Base-by-base conservation (phyloP, 768 basidiomycete species). In the Nidularia pulvinata region DNA sequence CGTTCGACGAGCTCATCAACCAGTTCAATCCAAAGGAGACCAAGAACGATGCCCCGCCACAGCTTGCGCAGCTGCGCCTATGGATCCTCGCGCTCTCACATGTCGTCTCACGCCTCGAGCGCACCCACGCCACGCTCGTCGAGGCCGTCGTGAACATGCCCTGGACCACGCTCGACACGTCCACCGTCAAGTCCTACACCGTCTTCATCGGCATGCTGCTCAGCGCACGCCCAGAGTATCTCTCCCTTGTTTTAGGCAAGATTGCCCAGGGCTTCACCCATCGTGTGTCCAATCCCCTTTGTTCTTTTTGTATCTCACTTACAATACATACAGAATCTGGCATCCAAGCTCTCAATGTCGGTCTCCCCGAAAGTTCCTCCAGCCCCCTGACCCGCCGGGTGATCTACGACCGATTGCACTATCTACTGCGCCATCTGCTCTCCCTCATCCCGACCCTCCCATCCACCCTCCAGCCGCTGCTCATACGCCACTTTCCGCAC, bases 371-470 rank as follows among this genome's bases (percentile, higher is more conserved):
- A 66, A 73, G 81, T 14, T 90, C 91, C 0, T 75, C 80, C 2
- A 74, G 68, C 14, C 89, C 93, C 0, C 70, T 98, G 51, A 94
- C 94, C 0, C 85, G 93, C 39, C 81, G 92, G 46, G 70, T 86
- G 7, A 84, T 95, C 55, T 97, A 96, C 66, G 88, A 92, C 49
- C 85, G 96, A 25, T 72, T 93, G 30, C 97, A 98, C 62, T 77
- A 81, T 57, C 86, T 98, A 45, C 80, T 98, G n/a, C 80, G 80
- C 9, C 89, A 94, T 62, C 77, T 98, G n/a, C 75, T 98, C 30
- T 82, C 88, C 2, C 84, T 98, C 47, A 87, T 99, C 32, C 97
- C 97, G 22, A 98, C 96, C 0, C 76, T 98, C 1, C 88, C 94
- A 0, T 87, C 90, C 2, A 89, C 94, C 2, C 76, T 99, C 3